Percentiles rank a stretch among this genome's conserved stretches.
Conservation (phyloP, 78 protist species). For the Thecamonas trahens region DNA sequence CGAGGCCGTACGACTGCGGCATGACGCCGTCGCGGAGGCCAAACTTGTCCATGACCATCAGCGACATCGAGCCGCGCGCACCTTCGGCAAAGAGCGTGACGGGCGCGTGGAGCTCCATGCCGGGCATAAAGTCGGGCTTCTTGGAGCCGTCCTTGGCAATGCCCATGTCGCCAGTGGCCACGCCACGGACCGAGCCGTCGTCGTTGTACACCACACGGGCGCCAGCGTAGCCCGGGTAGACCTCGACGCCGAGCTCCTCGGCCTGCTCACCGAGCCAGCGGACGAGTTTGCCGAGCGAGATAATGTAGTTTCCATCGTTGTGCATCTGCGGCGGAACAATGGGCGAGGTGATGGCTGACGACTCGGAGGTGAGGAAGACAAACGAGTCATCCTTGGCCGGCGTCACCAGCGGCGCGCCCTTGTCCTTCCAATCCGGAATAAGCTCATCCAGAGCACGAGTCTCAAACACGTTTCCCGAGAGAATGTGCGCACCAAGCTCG, state of each 20-base stretch:
- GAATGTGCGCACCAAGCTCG: conserved; percentile 79
- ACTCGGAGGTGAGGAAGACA: conserved; percentile 31
- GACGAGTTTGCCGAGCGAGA: conserved; percentile 69
- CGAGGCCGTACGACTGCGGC: conserved; percentile 90
- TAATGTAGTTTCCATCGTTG: conserved; percentile 92
- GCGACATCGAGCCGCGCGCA: conserved; percentile 81
- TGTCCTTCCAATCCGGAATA: conserved; percentile 88
- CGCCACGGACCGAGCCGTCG: conserved; percentile 65
- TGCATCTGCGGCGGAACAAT: conserved; percentile 37
- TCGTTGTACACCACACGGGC: conserved; percentile 29
- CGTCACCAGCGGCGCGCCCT: conserved; percentile 82
- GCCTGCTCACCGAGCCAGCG: conserved; percentile 86
- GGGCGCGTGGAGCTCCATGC: conserved; percentile 85
- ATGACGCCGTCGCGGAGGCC: conserved; percentile 47
- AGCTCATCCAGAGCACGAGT: conserved; percentile 86
- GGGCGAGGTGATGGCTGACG: background rate
- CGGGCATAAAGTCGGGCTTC: conserved; percentile 66
- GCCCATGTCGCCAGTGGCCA: conserved; percentile 84
- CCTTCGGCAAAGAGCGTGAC: conserved; percentile 91
- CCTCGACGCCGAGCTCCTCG: conserved; percentile 90
- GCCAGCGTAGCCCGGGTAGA: conserved; percentile 86
- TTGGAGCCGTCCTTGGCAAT: conserved; percentile 70
- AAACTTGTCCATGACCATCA: conserved; percentile 53
- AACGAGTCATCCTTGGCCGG: conserved; percentile 70
- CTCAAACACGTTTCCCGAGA: conserved; percentile 93